These are phyloP conservation scores for Adansonia grandidieri DNA, from an alignment of 441 rosid species.

Conservation along the genomic window DNA sequence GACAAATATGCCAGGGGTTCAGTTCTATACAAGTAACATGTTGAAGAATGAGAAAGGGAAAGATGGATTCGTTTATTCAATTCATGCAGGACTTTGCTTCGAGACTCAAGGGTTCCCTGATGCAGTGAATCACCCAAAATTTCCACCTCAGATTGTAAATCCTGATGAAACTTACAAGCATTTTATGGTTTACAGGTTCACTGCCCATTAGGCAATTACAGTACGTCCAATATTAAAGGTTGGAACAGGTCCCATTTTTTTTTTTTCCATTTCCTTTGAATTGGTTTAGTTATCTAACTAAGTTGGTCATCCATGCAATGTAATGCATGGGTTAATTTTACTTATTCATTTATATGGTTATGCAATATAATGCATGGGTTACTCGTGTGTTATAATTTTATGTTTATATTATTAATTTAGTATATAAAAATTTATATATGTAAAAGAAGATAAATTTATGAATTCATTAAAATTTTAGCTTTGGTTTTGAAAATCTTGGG, in stretches of 20 bases:
- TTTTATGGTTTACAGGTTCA: constrained; percentile 53
- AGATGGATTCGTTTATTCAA: constrained; percentile 46
- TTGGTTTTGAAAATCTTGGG: no score
- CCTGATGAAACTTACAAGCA: constrained; percentile 49
- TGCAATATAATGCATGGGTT: no score
- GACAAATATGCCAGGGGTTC: constrained; percentile 72
- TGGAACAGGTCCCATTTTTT: neutral
- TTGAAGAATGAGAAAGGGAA: constrained; percentile 53
- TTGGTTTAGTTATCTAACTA: no score
- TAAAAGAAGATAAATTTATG: no score
- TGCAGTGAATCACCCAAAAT: constrained; percentile 53
- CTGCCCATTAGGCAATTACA: constrained; percentile 28
- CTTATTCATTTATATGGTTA: no score
- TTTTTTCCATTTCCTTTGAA: neutral
- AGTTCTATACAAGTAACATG: constrained; percentile 68
- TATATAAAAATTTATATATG: no score
- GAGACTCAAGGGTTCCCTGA: constrained; percentile 84
- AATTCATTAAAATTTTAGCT: no score
- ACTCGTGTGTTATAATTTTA: no score
- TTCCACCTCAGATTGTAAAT: constrained; percentile 55
- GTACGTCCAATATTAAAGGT: neutral
- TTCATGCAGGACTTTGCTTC: constrained; percentile 55
- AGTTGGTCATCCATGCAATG: no score
- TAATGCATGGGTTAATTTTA: no score
- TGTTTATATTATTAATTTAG: no score